Evolutionary conservation across 2,329 filamentous ascomycete species (phyloP), one percentile per base, ranked within the genome.

Genomic region (Basipetospora chlamydospora): DNA sequence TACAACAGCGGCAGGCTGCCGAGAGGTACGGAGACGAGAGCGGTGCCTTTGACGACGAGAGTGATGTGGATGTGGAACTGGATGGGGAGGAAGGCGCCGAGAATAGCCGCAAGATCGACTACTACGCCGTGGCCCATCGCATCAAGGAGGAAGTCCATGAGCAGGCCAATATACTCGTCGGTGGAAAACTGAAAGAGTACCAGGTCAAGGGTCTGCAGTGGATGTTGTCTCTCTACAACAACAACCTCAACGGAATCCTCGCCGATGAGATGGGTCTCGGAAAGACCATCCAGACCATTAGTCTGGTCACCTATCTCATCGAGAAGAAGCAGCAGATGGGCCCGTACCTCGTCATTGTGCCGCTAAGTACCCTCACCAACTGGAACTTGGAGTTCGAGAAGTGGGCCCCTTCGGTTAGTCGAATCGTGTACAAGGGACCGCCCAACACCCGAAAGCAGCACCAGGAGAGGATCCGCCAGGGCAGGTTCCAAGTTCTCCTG

Each of bases 221-320:
- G 90, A 98, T 98, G 90, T 79, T 98, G 42, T 98, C 90, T 11
- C 70, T 98, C 11, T 98, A 96, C 72, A 98, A 98, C 77, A 98
- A 98, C 67, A 98, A 95, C 60, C 73, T 98, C 46, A 98, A 98
- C 57, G 90, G 90, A 71, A 96, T 98, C 46, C 67, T 98, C 49
- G 90, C 90, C 41, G 90, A 98, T 51, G 90, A 98, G 61, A 98
- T 98, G 90, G 90, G 90, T 78, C 83, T 98, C 45, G 90, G 90
- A 58, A 98, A 98, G 65, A 98, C 90, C 1, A 98, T 98, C 48
- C 90, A 98, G 60, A 96, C 90, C 30, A 98, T 98, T 60, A 93
- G 84, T 66, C 65, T 98, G 61, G 82, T 98, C 50, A 95, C 88
- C 3, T 92, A 98, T 54, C 77, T 98, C 43, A 95, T 98, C 47